These are phyloP conservation scores for Bipolaris sorokiniana DNA, from an alignment of 2,329 filamentous ascomycete species.

Conservation along the genomic window DNA sequence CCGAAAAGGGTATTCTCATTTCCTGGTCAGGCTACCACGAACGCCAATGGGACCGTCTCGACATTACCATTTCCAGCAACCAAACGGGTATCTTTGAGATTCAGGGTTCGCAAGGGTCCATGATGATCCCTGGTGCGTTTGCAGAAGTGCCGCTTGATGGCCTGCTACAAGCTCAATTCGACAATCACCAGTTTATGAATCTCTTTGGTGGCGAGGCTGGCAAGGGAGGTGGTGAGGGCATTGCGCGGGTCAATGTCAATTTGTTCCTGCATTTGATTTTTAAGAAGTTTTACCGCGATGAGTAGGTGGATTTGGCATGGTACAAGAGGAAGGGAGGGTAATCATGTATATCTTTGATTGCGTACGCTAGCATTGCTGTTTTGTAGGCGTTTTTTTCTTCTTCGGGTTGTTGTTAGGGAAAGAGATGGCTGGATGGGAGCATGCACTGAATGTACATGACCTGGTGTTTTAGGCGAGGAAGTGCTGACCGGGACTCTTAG, in stretches of 20 bases:
- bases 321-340: not conserved
- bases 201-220: constrained; percentile 64
- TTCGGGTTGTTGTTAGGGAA: not conserved
- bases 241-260: constrained; percentile 90
- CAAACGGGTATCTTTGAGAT: constrained; percentile 92
- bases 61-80: constrained; percentile 92
- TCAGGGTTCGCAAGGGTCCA: constrained; percentile 87
- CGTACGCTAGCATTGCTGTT: not conserved
- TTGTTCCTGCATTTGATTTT: constrained; percentile 94
- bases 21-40: constrained; percentile 85
- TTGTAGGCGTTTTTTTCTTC: not conserved
- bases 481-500: not conserved
- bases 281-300: constrained; percentile 88
- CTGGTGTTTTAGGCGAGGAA: not conserved
- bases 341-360: not conserved
- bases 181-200: constrained; percentile 94
- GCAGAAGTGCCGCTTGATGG: constrained; percentile 90
- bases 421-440: not conserved
- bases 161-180: constrained; percentile 93
- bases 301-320: constrained; percentile 14
- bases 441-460: not conserved
- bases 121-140: constrained; percentile 94
- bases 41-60: constrained; percentile 87
- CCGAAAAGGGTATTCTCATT: constrained; percentile 92
- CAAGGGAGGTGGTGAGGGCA: constrained; percentile 25